phyloP scores from a whole-genome alignment of 176 grass and related monocot species.

The Ananas comosus region DNA sequence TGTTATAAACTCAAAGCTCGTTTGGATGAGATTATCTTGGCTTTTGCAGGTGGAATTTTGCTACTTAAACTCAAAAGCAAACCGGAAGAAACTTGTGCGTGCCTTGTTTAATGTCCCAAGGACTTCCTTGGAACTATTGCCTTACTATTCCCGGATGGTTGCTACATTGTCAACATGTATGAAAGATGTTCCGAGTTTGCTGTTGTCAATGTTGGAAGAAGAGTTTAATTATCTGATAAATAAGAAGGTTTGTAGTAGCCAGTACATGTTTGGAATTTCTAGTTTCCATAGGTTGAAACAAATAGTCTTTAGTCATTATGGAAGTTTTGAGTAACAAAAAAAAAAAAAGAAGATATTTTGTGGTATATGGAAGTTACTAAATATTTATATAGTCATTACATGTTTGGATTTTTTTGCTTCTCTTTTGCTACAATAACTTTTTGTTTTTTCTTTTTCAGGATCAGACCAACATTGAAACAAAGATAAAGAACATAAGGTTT shows the following conservation, averaged over 20 bases:
- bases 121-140: slow-evolving; percentile 90
- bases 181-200: slow-evolving; percentile 85
- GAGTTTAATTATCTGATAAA: slow-evolving; percentile 98
- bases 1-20: neutral
- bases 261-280: too few species aligned
- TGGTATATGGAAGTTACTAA: neutral
- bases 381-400: neutral
- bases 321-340: too few species aligned
- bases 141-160: slow-evolving; percentile 92
- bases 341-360: neutral
- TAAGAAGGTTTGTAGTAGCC: slow-evolving; percentile 60
- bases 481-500: slow-evolving; percentile 99
- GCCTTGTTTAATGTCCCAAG: slow-evolving; percentile 74
- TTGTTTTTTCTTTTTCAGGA: slow-evolving; percentile 68
- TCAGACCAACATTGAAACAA: slow-evolving; percentile 98
- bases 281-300: neutral
- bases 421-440: slow-evolving; percentile 20
- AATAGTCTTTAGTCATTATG: too few species aligned
- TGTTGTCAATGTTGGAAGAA: slow-evolving; percentile 86
- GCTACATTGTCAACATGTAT: slow-evolving; percentile 88
- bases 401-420: slow-evolving; percentile 9
- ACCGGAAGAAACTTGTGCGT: slow-evolving; percentile 88
- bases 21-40: slow-evolving; percentile 13
- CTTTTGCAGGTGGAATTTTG: slow-evolving; percentile 91
- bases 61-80: slow-evolving; percentile 97